Percentiles rank a stretch among this genome's conserved stretches.
phyloP scores from a whole-genome alignment of 202 grass and related monocot genomes.

The Schoenoplectus tabernaemontani region DNA sequence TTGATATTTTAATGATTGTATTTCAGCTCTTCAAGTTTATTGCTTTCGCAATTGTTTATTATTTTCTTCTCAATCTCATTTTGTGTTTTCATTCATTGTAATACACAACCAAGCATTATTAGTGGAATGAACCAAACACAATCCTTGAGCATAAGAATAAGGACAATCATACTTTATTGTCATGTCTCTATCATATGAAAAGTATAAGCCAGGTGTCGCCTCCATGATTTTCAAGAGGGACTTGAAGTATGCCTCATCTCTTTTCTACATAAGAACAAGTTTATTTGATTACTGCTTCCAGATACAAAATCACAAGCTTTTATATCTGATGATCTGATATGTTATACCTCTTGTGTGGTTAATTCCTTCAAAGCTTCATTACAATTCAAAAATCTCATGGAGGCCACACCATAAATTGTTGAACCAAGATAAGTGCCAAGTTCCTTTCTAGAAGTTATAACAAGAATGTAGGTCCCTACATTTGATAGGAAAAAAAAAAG shows the following conservation, averaged over 20 bases:
- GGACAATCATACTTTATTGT: slow-evolving; percentile 67
- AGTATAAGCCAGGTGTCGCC: slow-evolving; percentile 72
- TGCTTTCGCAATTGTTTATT: background rate
- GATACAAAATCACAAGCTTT: background rate
- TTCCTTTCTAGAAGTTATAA: slow-evolving; percentile 79
- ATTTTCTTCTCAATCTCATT: background rate
- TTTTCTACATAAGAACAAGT: slow-evolving; percentile 54
- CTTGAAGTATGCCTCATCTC: slow-evolving; percentile 89
- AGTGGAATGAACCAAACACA: background rate
- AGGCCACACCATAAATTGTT: slow-evolving; percentile 52
- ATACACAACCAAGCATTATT: background rate
- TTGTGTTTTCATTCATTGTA: background rate
- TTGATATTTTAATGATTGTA: background rate
- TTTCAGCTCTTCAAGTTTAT: background rate
- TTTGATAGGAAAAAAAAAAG: slow-evolving; percentile 15
- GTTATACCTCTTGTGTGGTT: slow-evolving; percentile 82
- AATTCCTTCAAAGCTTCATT: slow-evolving; percentile 75
- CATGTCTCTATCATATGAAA: slow-evolving; percentile 81
- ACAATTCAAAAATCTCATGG: slow-evolving; percentile 85
- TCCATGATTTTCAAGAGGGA: slow-evolving; percentile 86
- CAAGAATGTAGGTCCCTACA: slow-evolving; percentile 73
- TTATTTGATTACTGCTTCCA: slow-evolving; percentile 15
- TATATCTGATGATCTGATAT: slow-evolving; percentile 3
- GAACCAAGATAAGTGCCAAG: slow-evolving; percentile 63
- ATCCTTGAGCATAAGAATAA: background rate